These are phyloP conservation scores for Fusarium vanettenii DNA, from an alignment of 2,329 filamentous ascomycete species.

Conservation along the genomic window DNA sequence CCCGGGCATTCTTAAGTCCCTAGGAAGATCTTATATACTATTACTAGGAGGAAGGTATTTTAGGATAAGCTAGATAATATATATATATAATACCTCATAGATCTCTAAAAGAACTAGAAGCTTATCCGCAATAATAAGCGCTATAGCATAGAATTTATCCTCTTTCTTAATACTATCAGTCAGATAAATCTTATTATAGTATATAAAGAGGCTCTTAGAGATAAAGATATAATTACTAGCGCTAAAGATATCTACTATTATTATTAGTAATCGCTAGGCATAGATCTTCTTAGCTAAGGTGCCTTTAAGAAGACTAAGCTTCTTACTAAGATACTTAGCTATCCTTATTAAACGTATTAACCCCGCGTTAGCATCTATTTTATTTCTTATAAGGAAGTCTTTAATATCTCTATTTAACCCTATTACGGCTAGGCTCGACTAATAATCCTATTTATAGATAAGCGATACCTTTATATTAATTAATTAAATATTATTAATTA, in stretches of 20 bases:
- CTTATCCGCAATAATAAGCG: neutral
- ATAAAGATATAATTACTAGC: neutral
- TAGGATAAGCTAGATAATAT: neutral
- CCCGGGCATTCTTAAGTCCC: neutral
- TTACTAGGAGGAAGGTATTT: neutral
- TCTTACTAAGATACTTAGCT: neutral
- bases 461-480: neutral
- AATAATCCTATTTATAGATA: neutral
- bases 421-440: neutral
- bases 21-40: neutral
- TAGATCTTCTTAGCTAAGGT: conserved; percentile 5
- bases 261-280: neutral
- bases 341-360: neutral
- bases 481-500: neutral
- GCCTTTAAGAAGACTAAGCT: neutral
- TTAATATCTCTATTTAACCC: neutral
- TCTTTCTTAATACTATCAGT: neutral
- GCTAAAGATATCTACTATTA: conserved; percentile 2
- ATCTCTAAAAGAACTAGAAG: neutral
- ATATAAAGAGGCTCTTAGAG: neutral
- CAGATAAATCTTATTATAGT: neutral
- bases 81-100: neutral
- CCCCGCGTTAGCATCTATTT: neutral
- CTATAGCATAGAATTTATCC: neutral
- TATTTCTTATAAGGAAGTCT: neutral